Conservation (phyloP, 805 yeast species). For the Cephaloascus fragrans region DNA sequence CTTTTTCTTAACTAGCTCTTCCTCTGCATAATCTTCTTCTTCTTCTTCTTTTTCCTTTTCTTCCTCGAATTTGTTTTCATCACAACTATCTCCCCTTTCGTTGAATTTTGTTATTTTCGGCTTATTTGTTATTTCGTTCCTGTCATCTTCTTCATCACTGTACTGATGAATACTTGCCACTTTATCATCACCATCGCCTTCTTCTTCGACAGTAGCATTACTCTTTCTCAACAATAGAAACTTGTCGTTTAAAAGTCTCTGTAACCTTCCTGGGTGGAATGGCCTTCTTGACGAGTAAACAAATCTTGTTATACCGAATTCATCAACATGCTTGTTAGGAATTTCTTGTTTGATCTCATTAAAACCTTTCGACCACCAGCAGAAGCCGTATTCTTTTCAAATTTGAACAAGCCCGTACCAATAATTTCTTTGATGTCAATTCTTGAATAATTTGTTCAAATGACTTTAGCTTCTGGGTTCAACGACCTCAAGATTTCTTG, state of each 20-base stretch:
- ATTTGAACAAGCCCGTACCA: slow-evolving; percentile 25
- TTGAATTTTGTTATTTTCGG: slow-evolving; percentile 3
- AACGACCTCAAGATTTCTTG: slow-evolving; percentile 19
- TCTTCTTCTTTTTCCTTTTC: slow-evolving; percentile 6
- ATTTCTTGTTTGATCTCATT: slow-evolving; percentile 31
- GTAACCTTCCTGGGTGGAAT: slow-evolving; percentile 34
- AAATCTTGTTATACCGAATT: slow-evolving; percentile 34
- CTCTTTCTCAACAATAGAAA: slow-evolving; percentile 9
- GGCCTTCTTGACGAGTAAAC: slow-evolving; percentile 30
- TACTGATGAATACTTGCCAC: slow-evolving; percentile 7
- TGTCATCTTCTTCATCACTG: slow-evolving; percentile 9
- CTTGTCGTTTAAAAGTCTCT: slow-evolving; percentile 22
- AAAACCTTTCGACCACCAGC: slow-evolving; percentile 37
- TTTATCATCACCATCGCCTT: slow-evolving; percentile 10
- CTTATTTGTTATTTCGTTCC: slow-evolving; percentile 6
- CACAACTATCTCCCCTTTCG: slow-evolving; percentile 5
- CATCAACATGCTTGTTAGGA: slow-evolving; percentile 36
- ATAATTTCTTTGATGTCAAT: slow-evolving; percentile 24
- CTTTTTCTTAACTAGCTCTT: slow-evolving; percentile 20
- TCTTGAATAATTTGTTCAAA: slow-evolving; percentile 23
- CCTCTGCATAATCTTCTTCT: slow-evolving; percentile 10
- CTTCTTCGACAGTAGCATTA: slow-evolving; percentile 9
- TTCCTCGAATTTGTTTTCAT: slow-evolving; percentile 6
- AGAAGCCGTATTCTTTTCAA: slow-evolving; percentile 29
- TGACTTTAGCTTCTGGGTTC: slow-evolving; percentile 32